A percentile compares a stretch with the other conserved stretches of the same genome.
phyloP scores from a whole-genome alignment of 1,139 yeast genomes.

The Geotrichum bryndzae region DNA sequence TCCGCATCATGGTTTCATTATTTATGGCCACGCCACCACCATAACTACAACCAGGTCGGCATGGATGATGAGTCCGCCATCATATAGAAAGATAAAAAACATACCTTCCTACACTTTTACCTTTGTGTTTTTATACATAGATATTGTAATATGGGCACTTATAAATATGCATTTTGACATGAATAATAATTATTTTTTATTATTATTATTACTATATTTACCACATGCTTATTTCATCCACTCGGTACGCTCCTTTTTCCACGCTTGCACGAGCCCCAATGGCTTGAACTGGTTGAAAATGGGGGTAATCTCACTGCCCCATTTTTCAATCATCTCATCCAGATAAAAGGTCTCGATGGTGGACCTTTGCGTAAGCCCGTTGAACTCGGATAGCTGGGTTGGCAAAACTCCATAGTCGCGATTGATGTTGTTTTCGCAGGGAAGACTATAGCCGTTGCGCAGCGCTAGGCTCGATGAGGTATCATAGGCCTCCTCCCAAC shows the following conservation, averaged over 20 bases:
- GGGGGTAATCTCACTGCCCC: conserved; percentile 10
- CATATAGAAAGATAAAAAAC: neutral
- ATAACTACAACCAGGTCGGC: neutral
- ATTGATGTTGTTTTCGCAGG: too few relatives aligned
- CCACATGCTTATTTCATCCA: conserved; percentile 2
- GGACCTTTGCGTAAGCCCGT: too few relatives aligned
- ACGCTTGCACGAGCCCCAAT: conserved; percentile 10
- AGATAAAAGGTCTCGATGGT: conserved; percentile 12
- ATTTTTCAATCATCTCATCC: conserved; percentile 14
- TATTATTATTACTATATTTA: neutral
- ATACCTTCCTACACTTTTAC: too few relatives aligned
- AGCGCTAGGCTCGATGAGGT: neutral
- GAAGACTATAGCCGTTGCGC: neutral
- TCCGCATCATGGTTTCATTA: neutral
- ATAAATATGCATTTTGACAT: neutral
- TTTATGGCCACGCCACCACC: neutral
- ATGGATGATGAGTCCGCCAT: neutral
- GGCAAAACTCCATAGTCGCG: too few relatives aligned
- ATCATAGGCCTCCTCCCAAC: conserved; percentile 5
- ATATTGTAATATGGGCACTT: too few relatives aligned
- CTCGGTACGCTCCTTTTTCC: conserved; percentile 13
- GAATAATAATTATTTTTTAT: neutral
- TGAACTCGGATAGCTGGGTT: too few relatives aligned
- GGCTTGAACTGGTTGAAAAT: conserved; percentile 11
- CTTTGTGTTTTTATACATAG: too few relatives aligned